phyloP scores from a whole-genome alignment of 495 filamentous ascomycete genomes.

The Coniosporium apollinis region DNA sequence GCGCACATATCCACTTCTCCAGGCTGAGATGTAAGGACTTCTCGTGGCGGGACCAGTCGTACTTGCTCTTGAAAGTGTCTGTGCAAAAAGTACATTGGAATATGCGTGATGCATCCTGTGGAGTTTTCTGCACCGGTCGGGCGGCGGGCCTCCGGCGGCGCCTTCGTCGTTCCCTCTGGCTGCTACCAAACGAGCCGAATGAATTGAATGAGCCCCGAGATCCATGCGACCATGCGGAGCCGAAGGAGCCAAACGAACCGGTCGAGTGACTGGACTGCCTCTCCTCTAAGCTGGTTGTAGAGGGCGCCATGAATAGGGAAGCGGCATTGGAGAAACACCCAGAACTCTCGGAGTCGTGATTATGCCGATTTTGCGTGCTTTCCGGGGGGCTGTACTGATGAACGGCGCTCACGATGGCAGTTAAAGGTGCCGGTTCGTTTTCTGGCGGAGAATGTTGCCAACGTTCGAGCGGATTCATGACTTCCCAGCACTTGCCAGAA shows the following conservation, averaged over 20 bases:
- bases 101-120: slow-evolving; percentile 27
- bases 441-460: slow-evolving; percentile 79
- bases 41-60: slow-evolving; percentile 75
- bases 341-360: slow-evolving; percentile 25
- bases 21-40: slow-evolving; percentile 62
- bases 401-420: slow-evolving; percentile 63
- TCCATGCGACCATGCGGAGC: slow-evolving; percentile 54
- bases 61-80: slow-evolving; percentile 63
- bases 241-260: slow-evolving; percentile 37
- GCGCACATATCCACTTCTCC: slow-evolving; percentile 67
- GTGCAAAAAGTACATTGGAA: slow-evolving; percentile 80
- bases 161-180: slow-evolving; percentile 48
- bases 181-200: slow-evolving; percentile 40
- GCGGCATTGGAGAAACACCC: slow-evolving; percentile 41
- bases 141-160: slow-evolving; percentile 45
- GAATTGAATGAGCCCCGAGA: slow-evolving; percentile 40
- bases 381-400: no score
- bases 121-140: slow-evolving; percentile 27
- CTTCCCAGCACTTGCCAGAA: slow-evolving; percentile 23
- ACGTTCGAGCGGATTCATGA: slow-evolving; percentile 69
- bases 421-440: slow-evolving; percentile 67
- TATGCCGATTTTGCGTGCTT: slow-evolving; percentile 26
- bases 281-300: slow-evolving; percentile 55
- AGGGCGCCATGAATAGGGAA: slow-evolving; percentile 42
- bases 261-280: slow-evolving; percentile 43